These are phyloP conservation scores for Sarocladium kiliense DNA, from an alignment of 2,329 filamentous ascomycete species.

Conservation along the genomic window DNA sequence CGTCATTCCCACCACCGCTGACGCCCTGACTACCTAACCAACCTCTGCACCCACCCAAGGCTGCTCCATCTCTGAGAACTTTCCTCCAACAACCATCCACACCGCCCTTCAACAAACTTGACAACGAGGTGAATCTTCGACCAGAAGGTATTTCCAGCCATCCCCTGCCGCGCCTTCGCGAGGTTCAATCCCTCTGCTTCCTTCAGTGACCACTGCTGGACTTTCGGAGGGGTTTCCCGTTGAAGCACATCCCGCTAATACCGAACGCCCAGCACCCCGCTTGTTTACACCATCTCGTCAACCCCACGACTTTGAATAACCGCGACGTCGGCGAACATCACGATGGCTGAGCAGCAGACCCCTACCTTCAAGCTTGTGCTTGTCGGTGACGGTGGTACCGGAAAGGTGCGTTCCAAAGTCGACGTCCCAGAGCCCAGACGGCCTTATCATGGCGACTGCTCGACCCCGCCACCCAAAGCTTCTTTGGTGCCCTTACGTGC, in stretches of 20 bases:
- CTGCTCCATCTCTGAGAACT: constrained; percentile 11
- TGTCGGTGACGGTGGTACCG: constrained; percentile 98
- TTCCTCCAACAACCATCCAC: constrained; percentile 10
- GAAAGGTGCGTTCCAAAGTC: constrained; percentile 63
- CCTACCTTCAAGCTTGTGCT: constrained; percentile 99
- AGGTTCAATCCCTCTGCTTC: constrained; percentile 12
- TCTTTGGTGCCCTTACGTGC: not conserved
- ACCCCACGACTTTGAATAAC: constrained; percentile 8
- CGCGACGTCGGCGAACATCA: constrained; percentile 21
- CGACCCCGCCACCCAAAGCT: constrained; percentile 3
- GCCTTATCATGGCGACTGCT: not conserved
- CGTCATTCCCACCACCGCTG: constrained; percentile 6
- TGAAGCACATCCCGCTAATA: not conserved
- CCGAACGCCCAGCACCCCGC: constrained; percentile 33
- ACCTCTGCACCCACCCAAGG: constrained; percentile 12
- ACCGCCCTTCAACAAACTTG: constrained; percentile 8
- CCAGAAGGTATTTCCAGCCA: not conserved
- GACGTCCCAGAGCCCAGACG: constrained; percentile 9
- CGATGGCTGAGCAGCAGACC: constrained; percentile 57
- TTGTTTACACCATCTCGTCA: constrained; percentile 36
- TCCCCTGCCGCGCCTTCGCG: constrained; percentile 1
- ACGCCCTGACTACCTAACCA: constrained; percentile 5
- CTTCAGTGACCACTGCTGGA: constrained; percentile 12
- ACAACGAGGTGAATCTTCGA: constrained; percentile 6
- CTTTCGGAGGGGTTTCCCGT: not conserved